Evolutionary conservation across 2,329 filamentous ascomycete species (phyloP).

Genomic region (Botrytis tulipae): DNA sequence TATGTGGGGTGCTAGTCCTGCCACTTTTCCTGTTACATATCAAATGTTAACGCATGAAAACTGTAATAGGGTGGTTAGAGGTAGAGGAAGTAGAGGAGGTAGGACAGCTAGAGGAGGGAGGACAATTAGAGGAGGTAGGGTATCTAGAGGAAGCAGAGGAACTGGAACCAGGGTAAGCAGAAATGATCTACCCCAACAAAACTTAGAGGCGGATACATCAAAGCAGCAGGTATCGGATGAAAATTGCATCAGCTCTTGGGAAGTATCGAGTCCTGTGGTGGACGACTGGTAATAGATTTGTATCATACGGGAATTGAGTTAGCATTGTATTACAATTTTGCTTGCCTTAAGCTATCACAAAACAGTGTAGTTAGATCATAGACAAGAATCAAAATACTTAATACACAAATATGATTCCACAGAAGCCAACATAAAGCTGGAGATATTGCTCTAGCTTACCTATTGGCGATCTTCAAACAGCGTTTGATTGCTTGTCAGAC

Average conservation of each 20-base stretch:
- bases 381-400: not conserved
- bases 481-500: not conserved
- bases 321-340: not conserved
- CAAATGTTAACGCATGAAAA: not conserved
- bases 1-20: not conserved
- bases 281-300: too few relatives aligned
- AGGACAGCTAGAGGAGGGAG: not conserved
- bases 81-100: not conserved
- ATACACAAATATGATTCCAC: not conserved
- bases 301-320: not conserved
- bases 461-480: not conserved
- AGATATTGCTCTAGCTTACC: not conserved
- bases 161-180: not conserved
- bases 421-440: not conserved
- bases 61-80: not conserved
- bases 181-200: not conserved
- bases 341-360: not conserved
- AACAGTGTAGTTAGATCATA: not conserved
- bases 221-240: not conserved
- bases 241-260: too few relatives aligned
- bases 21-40: not conserved
- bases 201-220: not conserved
- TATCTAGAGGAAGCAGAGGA: not conserved
- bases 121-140: not conserved
- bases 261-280: fast-evolving